These are phyloP conservation scores for Strobilomyces confusus DNA, from an alignment of 768 basidiomycete genomes.

Conservation along the genomic window DNA sequence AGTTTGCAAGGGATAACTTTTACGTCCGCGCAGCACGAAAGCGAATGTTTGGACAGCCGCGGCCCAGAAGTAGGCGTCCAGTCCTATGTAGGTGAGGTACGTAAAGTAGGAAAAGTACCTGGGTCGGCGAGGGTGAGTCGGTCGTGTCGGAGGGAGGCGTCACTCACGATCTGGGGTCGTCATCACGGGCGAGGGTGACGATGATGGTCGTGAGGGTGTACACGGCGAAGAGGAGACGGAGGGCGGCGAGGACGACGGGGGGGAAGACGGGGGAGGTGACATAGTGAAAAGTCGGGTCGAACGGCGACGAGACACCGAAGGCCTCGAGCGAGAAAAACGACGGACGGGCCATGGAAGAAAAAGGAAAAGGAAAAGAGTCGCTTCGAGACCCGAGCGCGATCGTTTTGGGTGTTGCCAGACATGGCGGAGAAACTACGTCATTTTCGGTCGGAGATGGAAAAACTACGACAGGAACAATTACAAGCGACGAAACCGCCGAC, in stretches of 20 bases:
- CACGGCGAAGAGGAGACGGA: constrained; percentile 47
- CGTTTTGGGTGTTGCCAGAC: constrained; percentile 3
- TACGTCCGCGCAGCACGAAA: constrained; percentile 35
- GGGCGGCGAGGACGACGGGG: constrained; percentile 38
- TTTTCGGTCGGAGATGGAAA: too few relatives aligned
- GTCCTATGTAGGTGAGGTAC: constrained; percentile 55
- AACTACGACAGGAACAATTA: too few relatives aligned
- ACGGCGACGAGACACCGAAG: constrained; percentile 38
- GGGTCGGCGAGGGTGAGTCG: not conserved
- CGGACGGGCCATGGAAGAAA: not conserved
- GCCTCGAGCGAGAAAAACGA: constrained; percentile 11
- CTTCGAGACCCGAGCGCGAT: not conserved
- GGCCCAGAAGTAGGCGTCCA: constrained; percentile 61
- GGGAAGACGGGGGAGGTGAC: constrained; percentile 44
- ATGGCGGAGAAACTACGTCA: not conserved
- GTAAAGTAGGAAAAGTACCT: constrained; percentile 70
- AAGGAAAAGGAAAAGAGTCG: not conserved
- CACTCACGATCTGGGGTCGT: constrained; percentile 28
- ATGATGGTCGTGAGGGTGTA: constrained; percentile 44
- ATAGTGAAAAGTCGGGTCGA: constrained; percentile 35
- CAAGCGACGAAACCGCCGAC: too few relatives aligned
- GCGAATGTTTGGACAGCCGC: constrained; percentile 48
- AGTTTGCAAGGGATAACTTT: constrained; percentile 51
- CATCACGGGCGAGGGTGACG: constrained; percentile 29
- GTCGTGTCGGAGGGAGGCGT: constrained; percentile 9